phyloP scores from a whole-genome alignment of 2,329 filamentous ascomycete genomes.

The Cercospora zeae-maydis region DNA sequence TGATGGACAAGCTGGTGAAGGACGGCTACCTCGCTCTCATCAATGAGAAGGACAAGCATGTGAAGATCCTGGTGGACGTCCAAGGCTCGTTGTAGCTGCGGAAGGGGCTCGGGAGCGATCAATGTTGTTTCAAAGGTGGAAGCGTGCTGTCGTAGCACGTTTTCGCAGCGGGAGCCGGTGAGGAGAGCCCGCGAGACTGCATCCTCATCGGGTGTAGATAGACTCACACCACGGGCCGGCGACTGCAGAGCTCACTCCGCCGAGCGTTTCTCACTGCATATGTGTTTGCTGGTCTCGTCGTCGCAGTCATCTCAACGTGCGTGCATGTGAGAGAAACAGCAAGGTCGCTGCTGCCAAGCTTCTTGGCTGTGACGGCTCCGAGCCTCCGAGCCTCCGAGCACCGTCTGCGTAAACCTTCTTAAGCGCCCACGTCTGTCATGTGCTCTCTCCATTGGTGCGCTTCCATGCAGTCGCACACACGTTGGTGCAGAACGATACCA shows the following conservation, averaged over 20 bases:
- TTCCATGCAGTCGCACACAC: slow-evolving; percentile 12
- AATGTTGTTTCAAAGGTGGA: background rate
- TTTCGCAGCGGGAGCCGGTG: background rate
- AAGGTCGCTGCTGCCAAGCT: background rate
- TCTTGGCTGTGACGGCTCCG: background rate
- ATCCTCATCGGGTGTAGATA: background rate
- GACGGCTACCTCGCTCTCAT: slow-evolving; percentile 57
- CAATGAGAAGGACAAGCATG: slow-evolving; percentile 58
- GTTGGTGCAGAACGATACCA: slow-evolving; percentile 3
- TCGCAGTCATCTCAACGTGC: background rate
- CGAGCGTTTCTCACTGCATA: background rate
- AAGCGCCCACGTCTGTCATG: slow-evolving; percentile 3
- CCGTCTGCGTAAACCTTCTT: slow-evolving; percentile 3
- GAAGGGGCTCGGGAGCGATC: background rate
- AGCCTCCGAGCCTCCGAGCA: background rate
- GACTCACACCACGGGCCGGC: background rate
- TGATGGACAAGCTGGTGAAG: slow-evolving; percentile 54
- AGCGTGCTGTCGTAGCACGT: background rate
- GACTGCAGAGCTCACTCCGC: background rate
- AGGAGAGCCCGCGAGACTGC: background rate
- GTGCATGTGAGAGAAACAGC: background rate
- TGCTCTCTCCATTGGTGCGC: slow-evolving; percentile 1
- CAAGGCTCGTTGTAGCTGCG: slow-evolving; percentile 18
- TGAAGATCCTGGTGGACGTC: slow-evolving; percentile 59
- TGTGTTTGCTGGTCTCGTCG: background rate